Evolutionary conservation across 495 filamentous ascomycete species (phyloP), one percentile per base, ranked within the genome.

Genomic region (Aspergillus campestris): DNA sequence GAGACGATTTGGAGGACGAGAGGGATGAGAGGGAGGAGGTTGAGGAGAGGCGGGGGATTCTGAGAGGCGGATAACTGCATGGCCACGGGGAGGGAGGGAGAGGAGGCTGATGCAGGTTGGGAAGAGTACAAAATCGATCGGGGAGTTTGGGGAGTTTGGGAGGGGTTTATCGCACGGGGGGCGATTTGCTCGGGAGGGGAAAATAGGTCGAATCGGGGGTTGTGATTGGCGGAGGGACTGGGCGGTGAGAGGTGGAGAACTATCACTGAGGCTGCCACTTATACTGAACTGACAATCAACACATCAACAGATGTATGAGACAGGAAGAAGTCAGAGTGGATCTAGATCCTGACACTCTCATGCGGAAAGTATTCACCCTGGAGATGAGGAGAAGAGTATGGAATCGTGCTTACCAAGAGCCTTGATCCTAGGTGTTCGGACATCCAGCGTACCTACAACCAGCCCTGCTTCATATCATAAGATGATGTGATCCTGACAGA

Each of bases 91-190:
- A 51, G 53, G 50, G 53, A 48, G 47, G 46, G 55, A 47, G 37
- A 47, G 18, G 40, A 33, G 33, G 42, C 45, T 37, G 44, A 46
- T 40, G 34, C 44, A 42, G 29, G 24, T 24, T 33, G 30, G 13
- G 38, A 28, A 38, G 47, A 44, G 34, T 39, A 44, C 45, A 50
- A 47, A 58, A 49, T 55, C 49, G 38, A 1, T 8, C 18, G 15
- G 41, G 44, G 47, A 51, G 43, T 40, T 30, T 31, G 39, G 55
- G 53, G 58, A 61, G 56, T 30, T 31, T 42, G 55, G 53, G 58
- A 61, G 56, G 58, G 58, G 61, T 63, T 60, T 58, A 58, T 57
- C 50, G 51, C 45, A 49, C 47, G 24, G 50, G 53, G 42, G 48
- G 48, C 38, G 44, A 45, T 40, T 42, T 34, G 38, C 38, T 41